phyloP scores from a whole-genome alignment of 2,329 filamentous ascomycete species.

The Huntiella decipiens region DNA sequence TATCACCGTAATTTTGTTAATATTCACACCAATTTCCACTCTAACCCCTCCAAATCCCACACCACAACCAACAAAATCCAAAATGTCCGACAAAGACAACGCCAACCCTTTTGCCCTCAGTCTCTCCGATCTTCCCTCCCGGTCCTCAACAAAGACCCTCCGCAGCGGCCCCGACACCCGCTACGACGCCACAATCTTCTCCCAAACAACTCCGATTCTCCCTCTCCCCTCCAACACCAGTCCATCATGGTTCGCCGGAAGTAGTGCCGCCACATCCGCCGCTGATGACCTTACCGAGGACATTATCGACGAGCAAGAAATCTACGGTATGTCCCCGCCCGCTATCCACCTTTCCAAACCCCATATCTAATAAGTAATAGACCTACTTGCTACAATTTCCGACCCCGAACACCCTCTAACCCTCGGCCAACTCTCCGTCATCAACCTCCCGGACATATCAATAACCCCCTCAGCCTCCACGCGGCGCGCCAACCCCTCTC shows the following conservation, averaged over 20 bases:
- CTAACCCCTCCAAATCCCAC: neutral
- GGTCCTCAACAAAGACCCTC: constrained; percentile 29
- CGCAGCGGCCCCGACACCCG: constrained; percentile 28
- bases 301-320: constrained; percentile 81
- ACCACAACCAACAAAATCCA: neutral
- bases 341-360: neutral
- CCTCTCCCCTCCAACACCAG: constrained; percentile 2
- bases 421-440: constrained; percentile 78
- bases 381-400: constrained; percentile 84
- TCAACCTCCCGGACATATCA: constrained; percentile 85
- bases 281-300: constrained; percentile 37
- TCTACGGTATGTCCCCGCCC: constrained; percentile 48
- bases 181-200: constrained; percentile 28
- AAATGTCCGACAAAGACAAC: constrained; percentile 33
- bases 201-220: constrained; percentile 23
- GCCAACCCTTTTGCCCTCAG: constrained; percentile 88
- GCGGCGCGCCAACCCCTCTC: constrained; percentile 27
- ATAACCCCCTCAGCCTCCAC: constrained; percentile 33
- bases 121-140: constrained; percentile 70
- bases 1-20: neutral
- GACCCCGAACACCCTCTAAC: constrained; percentile 94
- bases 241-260: constrained; percentile 12
- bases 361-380: constrained; percentile 18
- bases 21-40: neutral
- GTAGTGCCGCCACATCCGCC: constrained; percentile 36